Percentiles rank a stretch among this genome's conserved stretches.
These are phyloP conservation scores for Cordia subcordata DNA, from an alignment of 257 asterid genomes.

Conservation along the genomic window DNA sequence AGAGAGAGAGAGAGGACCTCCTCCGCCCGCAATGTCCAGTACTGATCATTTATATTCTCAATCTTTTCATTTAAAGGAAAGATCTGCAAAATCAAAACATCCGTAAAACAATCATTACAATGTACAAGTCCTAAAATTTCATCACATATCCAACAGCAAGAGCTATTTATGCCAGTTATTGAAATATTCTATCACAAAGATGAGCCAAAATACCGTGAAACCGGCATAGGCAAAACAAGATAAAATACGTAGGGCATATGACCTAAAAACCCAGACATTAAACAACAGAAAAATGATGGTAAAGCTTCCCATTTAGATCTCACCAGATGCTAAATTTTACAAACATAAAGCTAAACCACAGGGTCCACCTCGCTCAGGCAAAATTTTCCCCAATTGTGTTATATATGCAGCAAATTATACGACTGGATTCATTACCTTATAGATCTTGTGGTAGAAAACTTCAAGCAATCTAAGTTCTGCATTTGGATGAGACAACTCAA, in stretches of 20 bases:
- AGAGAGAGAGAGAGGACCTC: constrained; percentile 36
- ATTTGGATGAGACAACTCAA: constrained; percentile 43
- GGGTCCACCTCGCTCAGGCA: too few species aligned
- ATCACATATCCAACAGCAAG: not conserved
- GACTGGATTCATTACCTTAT: constrained; percentile 27
- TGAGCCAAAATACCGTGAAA: too few species aligned
- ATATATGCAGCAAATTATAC: constrained; percentile 10
- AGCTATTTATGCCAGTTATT: too few species aligned
- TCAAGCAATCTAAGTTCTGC: constrained; percentile 45
- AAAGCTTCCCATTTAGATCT: too few species aligned
- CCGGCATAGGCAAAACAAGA: too few species aligned
- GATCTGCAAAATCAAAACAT: constrained; percentile 46
- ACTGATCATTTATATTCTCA: constrained; percentile 88
- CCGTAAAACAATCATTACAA: not conserved
- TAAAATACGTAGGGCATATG: too few species aligned
- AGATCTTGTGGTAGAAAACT: constrained; percentile 48
- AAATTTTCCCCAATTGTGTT: not conserved
- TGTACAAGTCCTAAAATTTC: not conserved
- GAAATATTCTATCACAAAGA: too few species aligned
- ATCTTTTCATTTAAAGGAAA: constrained; percentile 75
- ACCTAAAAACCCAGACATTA: too few species aligned
- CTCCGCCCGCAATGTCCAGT: constrained; percentile 95
- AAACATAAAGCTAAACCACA: too few species aligned
- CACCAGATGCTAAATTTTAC: too few species aligned
- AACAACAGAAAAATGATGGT: too few species aligned